Evolutionary conservation across 2,329 filamentous ascomycete genomes (phyloP), one percentile per base, ranked within the genome.

Genomic region (Parastagonospora nodorum): DNA sequence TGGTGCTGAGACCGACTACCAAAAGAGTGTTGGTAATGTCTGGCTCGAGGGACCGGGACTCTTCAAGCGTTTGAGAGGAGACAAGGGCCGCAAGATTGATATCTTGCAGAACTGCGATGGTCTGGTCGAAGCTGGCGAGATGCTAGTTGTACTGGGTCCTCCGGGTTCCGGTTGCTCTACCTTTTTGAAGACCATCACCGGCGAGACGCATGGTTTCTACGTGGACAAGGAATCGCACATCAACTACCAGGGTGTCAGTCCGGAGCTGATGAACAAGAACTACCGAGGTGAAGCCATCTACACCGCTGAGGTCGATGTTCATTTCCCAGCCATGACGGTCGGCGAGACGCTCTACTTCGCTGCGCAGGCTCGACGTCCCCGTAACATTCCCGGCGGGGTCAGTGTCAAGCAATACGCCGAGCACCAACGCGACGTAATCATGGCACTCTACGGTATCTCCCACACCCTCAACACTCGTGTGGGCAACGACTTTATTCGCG

Each of bases 251-350:
- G 84, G 87, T 60, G 81, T 90, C 64, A 77, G 83, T 2, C 82
- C 89, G 48, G 76, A 89, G 66, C 83, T 90, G 67, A 93, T 94
- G 88, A 84, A 89, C 74, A 84, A 83, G 9, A 79, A 83, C 55
- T 92, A 93, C 76, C 86, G 89, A 27, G 90, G 90, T 58, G 90
- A 95, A 74, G 89, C 89, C 55, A 92, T 94, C 70, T 94, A 94
- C 75, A 92, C 89, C 0, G 89, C 89, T 51, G 90, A 94, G 72
- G 87, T 90, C 31, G 91, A 95, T 68, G 87, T 89, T 4, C 89
- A 92, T 74, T 92, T 92, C 66, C 88, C 89, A 10, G 83, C 87
- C 75, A 75, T 94, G 63, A 86, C 84, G 1, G 89, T 93, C 37
- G 88, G 88, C 44, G 88, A 93, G 63, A 94, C 90, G 1, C 80